These are phyloP conservation scores for Medakamo hakoo DNA, from an alignment of 139 green algal species.

Conservation along the genomic window DNA sequence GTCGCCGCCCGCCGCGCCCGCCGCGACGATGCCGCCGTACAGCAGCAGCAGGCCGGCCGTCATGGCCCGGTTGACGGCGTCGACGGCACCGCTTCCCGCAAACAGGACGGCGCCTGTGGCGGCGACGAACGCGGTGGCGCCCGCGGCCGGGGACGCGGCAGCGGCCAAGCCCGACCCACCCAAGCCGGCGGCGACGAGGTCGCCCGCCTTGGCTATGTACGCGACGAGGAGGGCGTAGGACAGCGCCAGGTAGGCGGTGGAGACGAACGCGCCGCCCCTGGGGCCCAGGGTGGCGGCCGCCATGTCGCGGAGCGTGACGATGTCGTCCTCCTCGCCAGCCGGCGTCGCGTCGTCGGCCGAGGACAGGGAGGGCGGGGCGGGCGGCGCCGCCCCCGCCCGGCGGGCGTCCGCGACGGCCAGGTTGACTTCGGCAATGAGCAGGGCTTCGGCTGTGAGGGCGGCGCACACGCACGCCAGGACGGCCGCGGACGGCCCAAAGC, in stretches of 20 bases:
- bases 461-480: conserved; percentile 26
- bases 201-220: conserved; percentile 37
- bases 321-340: conserved; percentile 1
- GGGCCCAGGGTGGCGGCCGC: conserved; percentile 32
- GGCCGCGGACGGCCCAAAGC: conserved; percentile 25
- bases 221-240: conserved; percentile 45
- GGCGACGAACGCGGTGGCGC: background rate
- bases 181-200: conserved; percentile 23
- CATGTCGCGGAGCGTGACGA: conserved; percentile 41
- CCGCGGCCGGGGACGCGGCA: background rate
- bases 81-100: background rate
- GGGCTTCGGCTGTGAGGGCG: conserved; percentile 32
- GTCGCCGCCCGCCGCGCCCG: conserved; percentile 7
- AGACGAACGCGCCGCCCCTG: conserved; percentile 9
- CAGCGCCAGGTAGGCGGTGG: conserved; percentile 34
- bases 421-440: conserved; percentile 61
- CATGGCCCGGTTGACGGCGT: conserved; percentile 3
- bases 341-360: background rate
- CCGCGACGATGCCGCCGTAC: conserved; percentile 22
- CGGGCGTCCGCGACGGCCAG: conserved; percentile 6
- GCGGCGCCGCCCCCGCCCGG: background rate
- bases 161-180: too few species aligned
- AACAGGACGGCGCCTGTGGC: conserved; percentile 2
- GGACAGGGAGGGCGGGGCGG: background rate
- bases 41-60: conserved; percentile 19